Base-by-base conservation (phyloP, 2,329 filamentous ascomycete species). In the Xylaria multiplex region DNA sequence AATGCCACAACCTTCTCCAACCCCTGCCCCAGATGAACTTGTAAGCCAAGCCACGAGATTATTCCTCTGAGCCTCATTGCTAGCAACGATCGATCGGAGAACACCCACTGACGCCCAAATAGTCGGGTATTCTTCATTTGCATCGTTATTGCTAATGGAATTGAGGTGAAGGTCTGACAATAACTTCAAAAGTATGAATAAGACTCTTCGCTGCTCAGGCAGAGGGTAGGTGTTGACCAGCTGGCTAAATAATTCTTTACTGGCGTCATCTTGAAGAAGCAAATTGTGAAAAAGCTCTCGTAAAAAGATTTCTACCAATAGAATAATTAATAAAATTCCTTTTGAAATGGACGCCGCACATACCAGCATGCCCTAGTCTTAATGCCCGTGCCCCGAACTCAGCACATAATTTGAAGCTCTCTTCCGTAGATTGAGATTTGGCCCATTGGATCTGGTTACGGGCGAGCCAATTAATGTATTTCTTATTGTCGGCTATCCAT, bases 401-500 rank as follows among this genome's bases (percentile, higher is more conserved):
- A 16, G 81, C 81, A 49, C 79, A 81, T 7, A 84, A 73, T 55
- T 79, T 83, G 13, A 77, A 66, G 8, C 80, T 79, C 8, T 81
- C 75, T 11, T 77, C 70, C 70, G 76, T 77, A 71, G 62, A 69
- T 37, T 68, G 77, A 62, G 62, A 70, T 52, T 69, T 76, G 49
- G 73, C 78, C 81, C 78, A 89, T 30, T 70, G 75, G 35, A 76
- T 81, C 56, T 96, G 82, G 74, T 89, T 92, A 14, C 78, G 79
- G 2, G 89, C 91, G 45, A 97, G 78, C 93, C 93, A 97, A 35
- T 79, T 79, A 13, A 87, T 85, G 79, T 92, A 97, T 19, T 84
- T 77, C 30, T 81, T 81, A 3, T 90, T 90, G 69, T 89, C 85
- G 0, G 87, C 83, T 40, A 92, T 73, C 92, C 93, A 96, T 13